Percentiles rank a stretch among this genome's conserved stretches.
Conservation (phyloP, 305 asterid genomes). For the Lippia alba region DNA sequence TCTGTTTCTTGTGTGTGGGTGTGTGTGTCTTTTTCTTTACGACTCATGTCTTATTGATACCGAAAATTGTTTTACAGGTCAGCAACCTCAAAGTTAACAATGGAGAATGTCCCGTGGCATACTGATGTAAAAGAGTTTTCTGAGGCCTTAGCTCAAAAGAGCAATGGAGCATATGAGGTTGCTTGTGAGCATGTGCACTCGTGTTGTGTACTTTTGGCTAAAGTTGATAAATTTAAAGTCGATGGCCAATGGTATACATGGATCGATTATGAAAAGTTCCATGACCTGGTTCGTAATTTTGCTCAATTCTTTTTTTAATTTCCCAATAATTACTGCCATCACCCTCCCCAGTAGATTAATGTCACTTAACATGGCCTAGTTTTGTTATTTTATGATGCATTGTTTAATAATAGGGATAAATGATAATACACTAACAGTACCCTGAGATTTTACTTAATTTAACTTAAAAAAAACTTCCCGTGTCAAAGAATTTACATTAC, state of each 20-base stretch:
- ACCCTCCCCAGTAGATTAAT: neutral
- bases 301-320: neutral
- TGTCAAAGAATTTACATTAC: too few relatives aligned
- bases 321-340: neutral
- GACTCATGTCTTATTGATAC: neutral
- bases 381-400: too few relatives aligned
- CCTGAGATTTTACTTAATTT: too few relatives aligned
- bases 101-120: conserved; percentile 99
- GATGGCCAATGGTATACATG: conserved; percentile 89
- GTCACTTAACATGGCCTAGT: too few relatives aligned
- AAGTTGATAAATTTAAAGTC: conserved; percentile 79
- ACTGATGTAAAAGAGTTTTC: conserved; percentile 85
- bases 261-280: conserved; percentile 95
- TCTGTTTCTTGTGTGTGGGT: neutral
- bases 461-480: too few relatives aligned
- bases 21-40: neutral
- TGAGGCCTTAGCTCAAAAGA: conserved; percentile 76
- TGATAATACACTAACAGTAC: too few relatives aligned
- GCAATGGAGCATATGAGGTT: conserved; percentile 85
- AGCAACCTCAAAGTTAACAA: conserved; percentile 93
- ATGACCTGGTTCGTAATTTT: conserved; percentile 68
- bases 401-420: too few relatives aligned
- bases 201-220: conserved; percentile 91
- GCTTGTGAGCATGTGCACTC: conserved; percentile 96
- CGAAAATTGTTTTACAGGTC: conserved; percentile 54